These are phyloP conservation scores for Solanum hybrid DNA, from an alignment of 305 asterid genomes.

Conservation along the genomic window DNA sequence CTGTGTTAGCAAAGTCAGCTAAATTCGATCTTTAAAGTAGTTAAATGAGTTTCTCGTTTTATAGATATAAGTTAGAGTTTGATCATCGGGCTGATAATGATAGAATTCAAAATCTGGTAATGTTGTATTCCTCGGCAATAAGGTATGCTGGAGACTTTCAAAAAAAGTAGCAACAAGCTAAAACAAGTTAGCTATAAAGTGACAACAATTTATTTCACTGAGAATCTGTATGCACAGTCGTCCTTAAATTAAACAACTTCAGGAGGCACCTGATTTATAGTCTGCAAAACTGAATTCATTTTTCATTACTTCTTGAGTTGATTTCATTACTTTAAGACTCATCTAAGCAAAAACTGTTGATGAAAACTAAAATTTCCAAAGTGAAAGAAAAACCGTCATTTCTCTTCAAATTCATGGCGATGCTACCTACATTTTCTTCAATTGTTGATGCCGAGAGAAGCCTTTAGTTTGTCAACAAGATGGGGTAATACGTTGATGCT, in stretches of 20 bases:
- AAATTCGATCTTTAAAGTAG: neutral
- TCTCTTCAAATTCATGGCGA: neutral
- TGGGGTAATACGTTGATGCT: conserved; percentile 57
- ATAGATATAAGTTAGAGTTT: too few relatives aligned
- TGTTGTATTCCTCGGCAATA: neutral
- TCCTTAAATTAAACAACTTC: neutral
- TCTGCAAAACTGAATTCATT: neutral
- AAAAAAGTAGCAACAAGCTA: neutral
- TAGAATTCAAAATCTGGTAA: neutral
- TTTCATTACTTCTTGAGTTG: neutral
- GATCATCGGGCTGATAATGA: neutral
- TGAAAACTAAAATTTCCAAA: neutral
- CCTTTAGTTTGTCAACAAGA: conserved; percentile 58
- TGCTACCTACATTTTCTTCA: neutral
- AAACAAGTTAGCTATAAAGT: neutral
- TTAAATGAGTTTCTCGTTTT: neutral
- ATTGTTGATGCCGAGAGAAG: conserved; percentile 21
- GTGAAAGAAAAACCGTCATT: neutral
- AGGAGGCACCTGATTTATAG: neutral
- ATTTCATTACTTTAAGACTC: neutral
- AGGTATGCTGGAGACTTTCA: neutral
- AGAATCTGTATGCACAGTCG: neutral
- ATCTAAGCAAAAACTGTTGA: neutral
- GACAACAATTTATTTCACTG: neutral
- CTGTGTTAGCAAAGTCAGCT: too few relatives aligned